These are phyloP conservation scores for Cercospora sojina DNA, from an alignment of 2,329 filamentous ascomycete genomes.

Conservation along the genomic window DNA sequence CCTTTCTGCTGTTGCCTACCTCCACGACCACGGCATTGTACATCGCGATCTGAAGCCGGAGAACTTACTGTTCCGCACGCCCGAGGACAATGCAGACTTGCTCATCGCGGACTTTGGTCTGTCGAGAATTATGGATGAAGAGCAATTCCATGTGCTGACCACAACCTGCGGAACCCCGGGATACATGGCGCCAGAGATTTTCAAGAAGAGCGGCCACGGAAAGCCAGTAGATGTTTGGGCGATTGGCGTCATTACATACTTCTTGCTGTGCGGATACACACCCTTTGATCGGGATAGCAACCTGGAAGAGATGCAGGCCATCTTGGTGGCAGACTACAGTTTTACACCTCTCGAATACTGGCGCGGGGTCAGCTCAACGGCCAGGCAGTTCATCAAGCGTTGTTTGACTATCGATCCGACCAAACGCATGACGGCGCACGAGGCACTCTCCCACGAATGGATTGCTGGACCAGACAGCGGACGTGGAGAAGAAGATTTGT, in stretches of 20 bases:
- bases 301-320: constrained; percentile 99
- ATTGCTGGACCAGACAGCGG: constrained; percentile 57
- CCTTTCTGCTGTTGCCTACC: constrained; percentile 93
- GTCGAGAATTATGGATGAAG: constrained; percentile 96
- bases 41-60: constrained; percentile 97
- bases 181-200: constrained; percentile 99
- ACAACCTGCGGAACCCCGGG: constrained; percentile 97
- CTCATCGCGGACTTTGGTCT: constrained; percentile 96
- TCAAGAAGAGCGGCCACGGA: constrained; percentile 96
- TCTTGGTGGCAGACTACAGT: constrained; percentile 91
- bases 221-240: constrained; percentile 99
- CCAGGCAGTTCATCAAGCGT: constrained; percentile 86
- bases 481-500: constrained; percentile 53
- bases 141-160: constrained; percentile 95
- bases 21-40: constrained; percentile 97
- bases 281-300: constrained; percentile 97
- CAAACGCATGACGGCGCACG: constrained; percentile 87
- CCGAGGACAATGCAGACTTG: constrained; percentile 95
- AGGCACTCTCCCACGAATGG: constrained; percentile 65
- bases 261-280: constrained; percentile 95
- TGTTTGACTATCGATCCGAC: constrained; percentile 89
- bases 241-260: constrained; percentile 97
- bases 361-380: constrained; percentile 80
- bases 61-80: constrained; percentile 93
- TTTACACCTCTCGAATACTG: constrained; percentile 96